These are phyloP conservation scores for Alternaria conjuncta DNA, from an alignment of 2,329 filamentous ascomycete genomes.

Conservation along the genomic window DNA sequence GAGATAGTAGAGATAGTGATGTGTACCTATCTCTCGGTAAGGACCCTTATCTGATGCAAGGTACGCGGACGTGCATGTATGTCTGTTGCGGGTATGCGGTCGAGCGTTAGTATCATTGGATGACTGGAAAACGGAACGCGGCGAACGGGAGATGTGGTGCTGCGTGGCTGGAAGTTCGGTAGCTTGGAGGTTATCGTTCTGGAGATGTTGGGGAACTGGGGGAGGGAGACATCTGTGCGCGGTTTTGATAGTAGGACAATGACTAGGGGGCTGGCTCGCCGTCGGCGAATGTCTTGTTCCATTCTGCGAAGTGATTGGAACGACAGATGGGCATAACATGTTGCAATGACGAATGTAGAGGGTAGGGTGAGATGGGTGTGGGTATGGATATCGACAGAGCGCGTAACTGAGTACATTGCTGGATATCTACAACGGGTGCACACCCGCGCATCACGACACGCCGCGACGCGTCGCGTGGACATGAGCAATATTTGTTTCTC, in stretches of 20 bases:
- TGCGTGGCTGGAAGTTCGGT: neutral
- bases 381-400: neutral
- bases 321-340: neutral
- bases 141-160: neutral
- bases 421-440: neutral
- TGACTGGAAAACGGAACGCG: neutral
- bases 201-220: neutral
- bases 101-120: neutral
- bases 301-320: neutral
- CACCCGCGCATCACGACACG: neutral
- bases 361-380: neutral
- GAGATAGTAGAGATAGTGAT: slow-evolving; percentile 13
- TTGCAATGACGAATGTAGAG: neutral
- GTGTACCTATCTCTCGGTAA: slow-evolving; percentile 4
- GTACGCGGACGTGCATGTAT: neutral
- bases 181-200: neutral
- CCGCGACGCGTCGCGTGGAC: neutral
- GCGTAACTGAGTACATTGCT: slow-evolving; percentile 13
- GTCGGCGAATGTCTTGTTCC: neutral
- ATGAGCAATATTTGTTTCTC: neutral
- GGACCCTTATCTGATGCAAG: neutral
- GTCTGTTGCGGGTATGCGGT: neutral
- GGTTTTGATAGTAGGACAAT: neutral
- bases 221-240: neutral
- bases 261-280: neutral